phyloP scores from a whole-genome alignment of 2,329 filamentous ascomycete species.

The Ceratocystis cacaofunesta region DNA sequence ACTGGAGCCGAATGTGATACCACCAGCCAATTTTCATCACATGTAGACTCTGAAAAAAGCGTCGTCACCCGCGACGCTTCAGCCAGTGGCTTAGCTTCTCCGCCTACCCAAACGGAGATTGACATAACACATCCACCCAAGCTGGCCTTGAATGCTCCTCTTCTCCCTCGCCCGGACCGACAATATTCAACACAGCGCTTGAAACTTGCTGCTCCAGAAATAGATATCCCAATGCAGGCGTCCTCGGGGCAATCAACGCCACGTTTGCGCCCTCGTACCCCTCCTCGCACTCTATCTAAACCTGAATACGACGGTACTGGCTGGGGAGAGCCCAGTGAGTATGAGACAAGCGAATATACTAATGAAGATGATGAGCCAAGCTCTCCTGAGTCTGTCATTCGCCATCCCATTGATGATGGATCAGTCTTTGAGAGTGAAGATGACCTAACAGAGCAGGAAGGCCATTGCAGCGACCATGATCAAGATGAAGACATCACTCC shows the following conservation, averaged over 20 bases:
- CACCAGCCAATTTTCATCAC: slow-evolving; percentile 24
- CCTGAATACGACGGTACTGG: slow-evolving; percentile 50
- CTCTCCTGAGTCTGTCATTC: slow-evolving; percentile 83
- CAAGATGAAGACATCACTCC: slow-evolving; percentile 21
- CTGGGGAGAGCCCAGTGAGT: slow-evolving; percentile 37
- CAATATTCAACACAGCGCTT: slow-evolving; percentile 4
- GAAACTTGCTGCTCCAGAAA: background rate
- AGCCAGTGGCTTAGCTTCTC: slow-evolving; percentile 10
- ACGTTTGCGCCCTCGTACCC: slow-evolving; percentile 31
- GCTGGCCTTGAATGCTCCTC: slow-evolving; percentile 20
- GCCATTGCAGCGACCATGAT: slow-evolving; percentile 9
- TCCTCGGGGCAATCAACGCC: slow-evolving; percentile 18
- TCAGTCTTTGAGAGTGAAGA: slow-evolving; percentile 21
- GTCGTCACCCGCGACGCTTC: slow-evolving; percentile 15
- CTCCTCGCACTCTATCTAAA: slow-evolving; percentile 34
- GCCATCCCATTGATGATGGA: slow-evolving; percentile 43
- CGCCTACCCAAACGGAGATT: slow-evolving; percentile 13
- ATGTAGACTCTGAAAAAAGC: slow-evolving; percentile 24
- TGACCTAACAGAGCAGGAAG: slow-evolving; percentile 24
- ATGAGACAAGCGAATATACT: slow-evolving; percentile 22
- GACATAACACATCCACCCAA: slow-evolving; percentile 17
- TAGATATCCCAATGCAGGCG: background rate
- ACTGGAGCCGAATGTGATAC: slow-evolving; percentile 19
- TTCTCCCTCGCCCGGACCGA: slow-evolving; percentile 21
- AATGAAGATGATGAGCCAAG: slow-evolving; percentile 43